phyloP scores from a whole-genome alignment of 306 rosid species.

The Hylodesmum podocarpum region DNA sequence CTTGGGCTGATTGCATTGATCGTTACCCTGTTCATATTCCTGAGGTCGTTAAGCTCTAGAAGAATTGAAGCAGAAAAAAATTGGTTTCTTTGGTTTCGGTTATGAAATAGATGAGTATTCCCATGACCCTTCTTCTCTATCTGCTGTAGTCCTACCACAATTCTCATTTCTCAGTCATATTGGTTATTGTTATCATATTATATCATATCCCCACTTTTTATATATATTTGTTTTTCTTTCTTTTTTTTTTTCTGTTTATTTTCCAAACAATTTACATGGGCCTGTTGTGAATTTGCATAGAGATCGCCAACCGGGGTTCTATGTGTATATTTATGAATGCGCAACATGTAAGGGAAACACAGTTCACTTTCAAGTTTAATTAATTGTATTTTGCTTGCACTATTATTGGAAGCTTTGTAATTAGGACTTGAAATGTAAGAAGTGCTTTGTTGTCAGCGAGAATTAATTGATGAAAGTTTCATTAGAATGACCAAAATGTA shows the following conservation, averaged over 20 bases:
- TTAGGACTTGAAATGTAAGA: constrained; percentile 22
- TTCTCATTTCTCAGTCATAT: constrained; percentile 31
- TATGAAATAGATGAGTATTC: not conserved
- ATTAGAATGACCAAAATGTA: not conserved
- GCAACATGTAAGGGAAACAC: constrained; percentile 29
- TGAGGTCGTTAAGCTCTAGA: constrained; percentile 80
- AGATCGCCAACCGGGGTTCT: constrained; percentile 10
- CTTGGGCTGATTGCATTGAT: constrained; percentile 87
- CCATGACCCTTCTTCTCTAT: not conserved
- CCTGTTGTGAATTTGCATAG: constrained; percentile 27
- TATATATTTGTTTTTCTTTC: not conserved
- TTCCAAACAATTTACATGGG: constrained; percentile 10
- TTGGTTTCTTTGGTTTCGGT: constrained; percentile 10
- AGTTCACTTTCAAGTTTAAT: not conserved
- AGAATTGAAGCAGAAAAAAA: not conserved
- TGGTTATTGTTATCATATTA: not conserved
- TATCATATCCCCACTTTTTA: constrained; percentile 16
- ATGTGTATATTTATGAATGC: constrained; percentile 7
- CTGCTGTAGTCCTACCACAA: constrained; percentile 9
- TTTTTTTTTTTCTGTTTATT: not conserved
- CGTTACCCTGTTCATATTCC: constrained; percentile 91
- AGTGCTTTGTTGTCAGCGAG: not conserved
- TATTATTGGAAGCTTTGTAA: constrained; percentile 28
- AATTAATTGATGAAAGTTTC: not conserved
- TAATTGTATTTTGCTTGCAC: constrained; percentile 20